A percentile compares a stretch with the other conserved stretches of the same genome.
Evolutionary conservation across 768 basidiomycete genomes (phyloP).

Genomic region (Leccinum broughii): DNA sequence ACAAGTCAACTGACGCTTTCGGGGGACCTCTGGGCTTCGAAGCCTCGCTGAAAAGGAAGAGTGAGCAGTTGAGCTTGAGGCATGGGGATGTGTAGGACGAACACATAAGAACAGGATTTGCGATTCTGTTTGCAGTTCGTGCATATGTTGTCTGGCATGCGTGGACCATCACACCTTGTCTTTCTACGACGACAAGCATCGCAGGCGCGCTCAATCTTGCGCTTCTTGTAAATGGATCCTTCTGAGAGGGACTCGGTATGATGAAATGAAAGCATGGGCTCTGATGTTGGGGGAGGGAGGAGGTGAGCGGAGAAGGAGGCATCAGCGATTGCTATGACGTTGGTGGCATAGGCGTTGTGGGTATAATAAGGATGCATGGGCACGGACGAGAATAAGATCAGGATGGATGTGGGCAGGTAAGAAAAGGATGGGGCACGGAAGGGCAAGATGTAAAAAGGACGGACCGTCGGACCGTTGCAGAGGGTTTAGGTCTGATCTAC

Average conservation of each 20-base stretch:
- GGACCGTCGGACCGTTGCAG: not conserved
- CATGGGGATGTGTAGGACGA: constrained; percentile 23
- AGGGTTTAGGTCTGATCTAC: not conserved
- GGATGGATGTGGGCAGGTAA: not conserved
- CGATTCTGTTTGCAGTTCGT: constrained; percentile 55
- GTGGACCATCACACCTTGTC: constrained; percentile 61
- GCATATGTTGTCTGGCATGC: constrained; percentile 50
- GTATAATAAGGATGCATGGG: constrained; percentile 25
- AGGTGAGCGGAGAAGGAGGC: constrained; percentile 6
- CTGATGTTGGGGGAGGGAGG: constrained; percentile 5
- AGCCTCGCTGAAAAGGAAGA: constrained; percentile 44
- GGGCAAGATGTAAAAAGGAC: not conserved
- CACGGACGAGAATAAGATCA: not conserved
- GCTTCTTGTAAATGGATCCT: constrained; percentile 37
- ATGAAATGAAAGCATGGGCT: constrained; percentile 11
- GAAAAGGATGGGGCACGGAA: not conserved
- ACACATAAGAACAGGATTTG: constrained; percentile 63
- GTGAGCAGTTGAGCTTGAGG: constrained; percentile 3
- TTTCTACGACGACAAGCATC: constrained; percentile 60
- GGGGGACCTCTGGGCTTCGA: constrained; percentile 68
- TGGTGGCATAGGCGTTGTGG: constrained; percentile 16
- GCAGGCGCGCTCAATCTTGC: constrained; percentile 56
- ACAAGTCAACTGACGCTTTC: constrained; percentile 52
- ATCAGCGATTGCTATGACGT: constrained; percentile 32
- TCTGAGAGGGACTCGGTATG: constrained; percentile 1